A percentile compares a stretch with the other conserved stretches of the same genome.
Evolutionary conservation across 73 alveolate genomes (phyloP).

Genomic region (Urostyla sp.): DNA sequence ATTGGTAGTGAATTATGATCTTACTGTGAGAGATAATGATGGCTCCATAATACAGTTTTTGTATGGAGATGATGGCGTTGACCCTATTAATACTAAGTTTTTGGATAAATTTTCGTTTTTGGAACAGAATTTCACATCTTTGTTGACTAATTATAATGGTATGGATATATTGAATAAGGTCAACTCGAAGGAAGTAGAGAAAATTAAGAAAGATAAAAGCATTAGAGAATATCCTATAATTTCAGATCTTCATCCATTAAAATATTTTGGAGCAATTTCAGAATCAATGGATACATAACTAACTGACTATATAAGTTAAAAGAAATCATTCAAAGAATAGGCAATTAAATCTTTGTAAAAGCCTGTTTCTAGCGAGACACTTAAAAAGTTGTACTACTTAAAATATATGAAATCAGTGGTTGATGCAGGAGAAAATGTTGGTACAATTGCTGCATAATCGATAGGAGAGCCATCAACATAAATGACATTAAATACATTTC

Average conservation of each 20-base stretch:
- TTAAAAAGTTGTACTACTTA: constrained; percentile 80
- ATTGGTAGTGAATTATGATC: constrained; percentile 92
- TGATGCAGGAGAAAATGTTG: constrained; percentile 99
- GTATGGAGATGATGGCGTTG: constrained; percentile 98
- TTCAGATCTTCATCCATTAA: constrained; percentile 83
- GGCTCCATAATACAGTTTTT: constrained; percentile 94
- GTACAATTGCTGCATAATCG: constrained; percentile 97
- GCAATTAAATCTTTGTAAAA: constrained; percentile 5
- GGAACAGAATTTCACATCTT: constrained; percentile 86
- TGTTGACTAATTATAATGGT: constrained; percentile 77
- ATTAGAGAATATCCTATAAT: constrained; percentile 84
- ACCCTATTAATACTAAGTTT: constrained; percentile 90
- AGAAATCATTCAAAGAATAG: constrained; percentile 60
- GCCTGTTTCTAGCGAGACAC: constrained; percentile 70
- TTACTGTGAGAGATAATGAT: constrained; percentile 98
- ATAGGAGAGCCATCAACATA: constrained; percentile 99
- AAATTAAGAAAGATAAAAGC: constrained; percentile 27
- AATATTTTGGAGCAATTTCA: constrained; percentile 85
- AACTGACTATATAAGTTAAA: constrained; percentile 45
- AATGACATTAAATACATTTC: constrained; percentile 99
- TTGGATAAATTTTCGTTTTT: constrained; percentile 90
- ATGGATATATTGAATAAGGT: constrained; percentile 71
- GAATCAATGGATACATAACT: constrained; percentile 46
- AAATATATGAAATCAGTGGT: constrained; percentile 92
- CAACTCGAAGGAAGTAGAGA: constrained; percentile 73